Evolutionary conservation across 2,329 filamentous ascomycete genomes (phyloP).

Genomic region (Aureobasidium sp.): DNA sequence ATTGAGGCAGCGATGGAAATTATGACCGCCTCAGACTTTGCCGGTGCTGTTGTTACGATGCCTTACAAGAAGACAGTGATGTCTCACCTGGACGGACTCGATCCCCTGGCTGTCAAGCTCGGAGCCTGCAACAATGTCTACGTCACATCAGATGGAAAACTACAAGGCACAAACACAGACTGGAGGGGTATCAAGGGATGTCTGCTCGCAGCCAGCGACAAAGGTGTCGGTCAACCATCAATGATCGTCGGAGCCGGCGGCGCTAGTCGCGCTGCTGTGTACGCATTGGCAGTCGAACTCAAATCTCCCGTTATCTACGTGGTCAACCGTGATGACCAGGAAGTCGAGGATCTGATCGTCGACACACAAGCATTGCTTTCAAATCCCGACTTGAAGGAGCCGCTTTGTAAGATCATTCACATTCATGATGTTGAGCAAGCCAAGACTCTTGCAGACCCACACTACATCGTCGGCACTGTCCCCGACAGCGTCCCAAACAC

Average conservation of each 20-base stretch:
- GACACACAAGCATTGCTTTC: constrained; percentile 12
- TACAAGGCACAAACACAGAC: constrained; percentile 49
- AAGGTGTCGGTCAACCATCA: constrained; percentile 30
- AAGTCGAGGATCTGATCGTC: constrained; percentile 21
- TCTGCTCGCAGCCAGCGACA: constrained; percentile 29
- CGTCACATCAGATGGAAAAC: constrained; percentile 28
- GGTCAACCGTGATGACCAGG: constrained; percentile 25
- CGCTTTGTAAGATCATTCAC: constrained; percentile 31
- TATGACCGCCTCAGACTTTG: constrained; percentile 33
- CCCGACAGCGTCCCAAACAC: constrained; percentile 42
- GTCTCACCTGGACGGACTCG: constrained; percentile 41
- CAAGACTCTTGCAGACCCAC: constrained; percentile 28
- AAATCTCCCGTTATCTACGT: constrained; percentile 23
- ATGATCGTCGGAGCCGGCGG: constrained; percentile 49
- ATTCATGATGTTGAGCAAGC: constrained; percentile 34
- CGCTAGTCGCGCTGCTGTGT: constrained; percentile 43
- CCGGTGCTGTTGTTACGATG: constrained; percentile 46
- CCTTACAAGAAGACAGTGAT: constrained; percentile 46
- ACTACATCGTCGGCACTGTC: constrained; percentile 43
- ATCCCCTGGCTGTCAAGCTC: constrained; percentile 39
- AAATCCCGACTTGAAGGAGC: neutral
- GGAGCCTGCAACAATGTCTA: constrained; percentile 46
- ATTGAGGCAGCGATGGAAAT: constrained; percentile 38
- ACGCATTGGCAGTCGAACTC: constrained; percentile 21
- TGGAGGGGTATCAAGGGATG: constrained; percentile 47